Conservation (phyloP, 805 yeast species). For the Saccharomycopsis capsularis region DNA sequence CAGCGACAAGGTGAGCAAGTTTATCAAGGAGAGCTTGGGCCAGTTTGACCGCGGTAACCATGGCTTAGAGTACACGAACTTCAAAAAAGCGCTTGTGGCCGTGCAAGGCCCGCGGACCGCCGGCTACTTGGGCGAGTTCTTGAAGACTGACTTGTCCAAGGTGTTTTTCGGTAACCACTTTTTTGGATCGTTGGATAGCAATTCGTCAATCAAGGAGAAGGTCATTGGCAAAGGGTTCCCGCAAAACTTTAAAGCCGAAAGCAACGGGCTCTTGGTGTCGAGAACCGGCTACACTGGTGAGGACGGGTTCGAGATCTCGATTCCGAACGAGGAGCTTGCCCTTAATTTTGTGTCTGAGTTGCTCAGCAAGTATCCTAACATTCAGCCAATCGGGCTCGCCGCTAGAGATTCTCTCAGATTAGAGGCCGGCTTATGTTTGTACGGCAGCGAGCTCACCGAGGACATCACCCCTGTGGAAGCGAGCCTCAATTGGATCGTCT, state of each 20-base stretch:
- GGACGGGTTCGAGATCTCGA: slow-evolving; percentile 92
- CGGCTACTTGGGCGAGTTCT: slow-evolving; percentile 54
- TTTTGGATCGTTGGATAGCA: slow-evolving; percentile 24
- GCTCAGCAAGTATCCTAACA: slow-evolving; percentile 42
- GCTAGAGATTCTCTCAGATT: slow-evolving; percentile 93
- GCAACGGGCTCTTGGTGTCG: slow-evolving; percentile 61
- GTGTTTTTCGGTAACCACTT: slow-evolving; percentile 70
- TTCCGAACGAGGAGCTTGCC: slow-evolving; percentile 51
- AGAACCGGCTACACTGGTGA: slow-evolving; percentile 98
- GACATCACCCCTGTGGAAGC: slow-evolving; percentile 81
- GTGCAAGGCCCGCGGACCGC: slow-evolving; percentile 89
- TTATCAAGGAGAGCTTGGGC: slow-evolving; percentile 47
- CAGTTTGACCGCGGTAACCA: slow-evolving; percentile 31
- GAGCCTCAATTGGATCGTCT: slow-evolving; percentile 81
- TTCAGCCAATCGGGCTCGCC: slow-evolving; percentile 91
- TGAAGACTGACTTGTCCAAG: slow-evolving; percentile 49
- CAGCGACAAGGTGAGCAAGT: slow-evolving; percentile 68
- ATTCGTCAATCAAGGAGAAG: too few relatives aligned
- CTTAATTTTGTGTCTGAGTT: slow-evolving; percentile 54
- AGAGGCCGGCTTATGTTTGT: slow-evolving; percentile 98
- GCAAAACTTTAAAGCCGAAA: slow-evolving; percentile 32
- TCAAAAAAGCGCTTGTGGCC: slow-evolving; percentile 59
- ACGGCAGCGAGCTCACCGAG: slow-evolving; percentile 86
- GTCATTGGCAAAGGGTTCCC: slow-evolving; percentile 23
- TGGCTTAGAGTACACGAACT: slow-evolving; percentile 26